Evolutionary conservation across 2,329 filamentous ascomycete species (phyloP).

Genomic region (Epichloe baconii): DNA sequence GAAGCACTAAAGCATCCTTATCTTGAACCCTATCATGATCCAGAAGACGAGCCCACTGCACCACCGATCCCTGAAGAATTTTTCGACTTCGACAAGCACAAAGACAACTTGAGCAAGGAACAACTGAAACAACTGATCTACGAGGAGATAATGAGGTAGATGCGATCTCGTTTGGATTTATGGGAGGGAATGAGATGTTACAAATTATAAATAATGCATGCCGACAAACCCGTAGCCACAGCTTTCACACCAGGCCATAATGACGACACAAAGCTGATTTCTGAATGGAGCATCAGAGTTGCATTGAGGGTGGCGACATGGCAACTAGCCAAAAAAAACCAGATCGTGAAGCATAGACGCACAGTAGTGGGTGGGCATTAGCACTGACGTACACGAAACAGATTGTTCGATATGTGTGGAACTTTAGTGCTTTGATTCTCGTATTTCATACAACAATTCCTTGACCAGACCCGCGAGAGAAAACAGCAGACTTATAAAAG

Average conservation of each 20-base stretch:
- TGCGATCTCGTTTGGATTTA: background rate
- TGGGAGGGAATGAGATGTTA: background rate
- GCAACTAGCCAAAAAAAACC: background rate
- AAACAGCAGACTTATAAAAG: background rate
- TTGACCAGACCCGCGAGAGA: background rate
- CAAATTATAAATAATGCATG: background rate
- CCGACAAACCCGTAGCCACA: background rate
- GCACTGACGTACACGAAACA: slow-evolving; percentile 1
- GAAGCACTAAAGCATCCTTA: slow-evolving; percentile 96
- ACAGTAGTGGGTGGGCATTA: background rate
- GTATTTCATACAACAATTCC: background rate
- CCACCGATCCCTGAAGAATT: slow-evolving; percentile 97
- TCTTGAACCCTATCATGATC: slow-evolving; percentile 96
- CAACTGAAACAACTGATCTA: slow-evolving; percentile 96
- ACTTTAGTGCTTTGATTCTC: background rate
- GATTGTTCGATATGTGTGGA: background rate
- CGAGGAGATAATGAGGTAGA: slow-evolving; percentile 74
- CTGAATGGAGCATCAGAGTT: background rate
- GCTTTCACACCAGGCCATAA: background rate
- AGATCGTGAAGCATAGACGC: background rate
- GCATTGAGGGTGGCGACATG: background rate
- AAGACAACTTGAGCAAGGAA: slow-evolving; percentile 96
- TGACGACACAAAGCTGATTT: background rate
- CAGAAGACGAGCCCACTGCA: slow-evolving; percentile 93
- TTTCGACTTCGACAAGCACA: slow-evolving; percentile 99